Percentiles rank a stretch among this genome's conserved stretches.
These are phyloP conservation scores for Urostyla sp. DNA, from an alignment of 73 alveolate species.

Conservation along the genomic window DNA sequence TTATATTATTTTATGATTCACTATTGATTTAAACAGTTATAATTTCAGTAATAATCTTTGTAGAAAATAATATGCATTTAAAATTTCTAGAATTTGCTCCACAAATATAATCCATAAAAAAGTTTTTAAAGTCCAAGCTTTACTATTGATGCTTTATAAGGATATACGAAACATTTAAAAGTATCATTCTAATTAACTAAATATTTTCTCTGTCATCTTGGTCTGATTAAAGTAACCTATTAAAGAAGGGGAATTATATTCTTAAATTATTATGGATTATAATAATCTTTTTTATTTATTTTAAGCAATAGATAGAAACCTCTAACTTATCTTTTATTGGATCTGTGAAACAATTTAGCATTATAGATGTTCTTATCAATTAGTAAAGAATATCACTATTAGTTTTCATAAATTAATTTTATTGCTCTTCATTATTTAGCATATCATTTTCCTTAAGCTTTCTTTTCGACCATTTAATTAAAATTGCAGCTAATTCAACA, in stretches of 20 bases:
- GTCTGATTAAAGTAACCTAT: conserved; percentile 31
- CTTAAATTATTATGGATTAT: conserved; percentile 29
- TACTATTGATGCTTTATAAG: conserved; percentile 23
- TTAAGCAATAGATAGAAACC: conserved; percentile 25
- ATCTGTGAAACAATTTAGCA: conserved; percentile 38
- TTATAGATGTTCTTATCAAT: conserved; percentile 47
- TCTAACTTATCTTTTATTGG: conserved; percentile 34
- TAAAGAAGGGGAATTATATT: conserved; percentile 59
- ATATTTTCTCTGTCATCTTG: conserved; percentile 17
- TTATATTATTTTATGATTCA: background rate
- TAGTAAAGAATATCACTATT: conserved; percentile 48
- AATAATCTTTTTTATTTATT: conserved; percentile 29
- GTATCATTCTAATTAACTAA: conserved; percentile 34
- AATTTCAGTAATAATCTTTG: conserved; percentile 21
- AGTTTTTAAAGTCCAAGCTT: conserved; percentile 34
- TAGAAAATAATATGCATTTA: conserved; percentile 30
- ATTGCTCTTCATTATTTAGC: conserved; percentile 3
- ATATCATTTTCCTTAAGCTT: background rate
- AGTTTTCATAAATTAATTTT: background rate
- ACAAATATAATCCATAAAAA: conserved; percentile 45
- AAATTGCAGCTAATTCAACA: conserved; percentile 57
- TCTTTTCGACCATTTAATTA: conserved; percentile 46
- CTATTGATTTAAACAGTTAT: background rate
- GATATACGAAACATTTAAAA: conserved; percentile 55
- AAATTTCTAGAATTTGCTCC: background rate